Percentiles rank a stretch among this genome's conserved stretches.
Conservation (phyloP, 176 grass and related monocot genomes). For the Ensete glaucum region DNA sequence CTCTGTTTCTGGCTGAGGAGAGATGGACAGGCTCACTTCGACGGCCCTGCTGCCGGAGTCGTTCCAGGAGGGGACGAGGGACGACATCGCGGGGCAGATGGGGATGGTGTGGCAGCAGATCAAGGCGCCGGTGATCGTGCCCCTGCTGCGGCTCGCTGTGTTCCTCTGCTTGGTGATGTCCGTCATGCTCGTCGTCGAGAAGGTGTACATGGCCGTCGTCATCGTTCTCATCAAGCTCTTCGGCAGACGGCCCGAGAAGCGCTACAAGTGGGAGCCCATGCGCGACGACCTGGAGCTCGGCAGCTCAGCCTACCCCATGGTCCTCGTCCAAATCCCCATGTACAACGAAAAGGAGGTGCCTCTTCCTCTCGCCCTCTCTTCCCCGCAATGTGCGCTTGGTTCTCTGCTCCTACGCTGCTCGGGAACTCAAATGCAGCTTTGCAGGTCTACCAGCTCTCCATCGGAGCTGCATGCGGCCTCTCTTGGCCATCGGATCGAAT, state of each 20-base stretch:
- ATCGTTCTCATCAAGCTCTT: background rate
- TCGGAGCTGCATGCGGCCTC: slow-evolving; percentile 6
- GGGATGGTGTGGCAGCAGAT: background rate
- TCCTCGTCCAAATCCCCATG: slow-evolving; percentile 17
- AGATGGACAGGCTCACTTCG: background rate
- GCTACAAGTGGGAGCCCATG: slow-evolving; percentile 13
- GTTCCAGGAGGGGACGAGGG: background rate
- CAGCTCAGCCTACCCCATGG: background rate
- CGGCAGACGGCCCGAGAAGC: background rate
- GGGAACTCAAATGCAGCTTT: background rate
- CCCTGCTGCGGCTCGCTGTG: background rate
- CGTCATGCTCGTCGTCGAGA: slow-evolving; percentile 3
- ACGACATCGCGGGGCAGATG: background rate
- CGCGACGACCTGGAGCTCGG: slow-evolving; percentile 12
- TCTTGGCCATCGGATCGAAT: slow-evolving; percentile 11
- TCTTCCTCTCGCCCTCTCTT: background rate
- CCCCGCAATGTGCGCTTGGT: background rate
- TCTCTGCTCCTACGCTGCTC: background rate
- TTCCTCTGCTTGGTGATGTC: background rate
- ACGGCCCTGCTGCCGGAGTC: background rate
- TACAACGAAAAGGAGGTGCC: slow-evolving; percentile 9
- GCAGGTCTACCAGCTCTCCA: slow-evolving; percentile 11
- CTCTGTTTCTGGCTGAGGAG: background rate
- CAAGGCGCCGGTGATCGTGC: slow-evolving; percentile 9
- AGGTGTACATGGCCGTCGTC: slow-evolving; percentile 5